Conservation (phyloP, 2,329 filamentous ascomycete genomes). For the Aspergillus pseudotamarii region DNA sequence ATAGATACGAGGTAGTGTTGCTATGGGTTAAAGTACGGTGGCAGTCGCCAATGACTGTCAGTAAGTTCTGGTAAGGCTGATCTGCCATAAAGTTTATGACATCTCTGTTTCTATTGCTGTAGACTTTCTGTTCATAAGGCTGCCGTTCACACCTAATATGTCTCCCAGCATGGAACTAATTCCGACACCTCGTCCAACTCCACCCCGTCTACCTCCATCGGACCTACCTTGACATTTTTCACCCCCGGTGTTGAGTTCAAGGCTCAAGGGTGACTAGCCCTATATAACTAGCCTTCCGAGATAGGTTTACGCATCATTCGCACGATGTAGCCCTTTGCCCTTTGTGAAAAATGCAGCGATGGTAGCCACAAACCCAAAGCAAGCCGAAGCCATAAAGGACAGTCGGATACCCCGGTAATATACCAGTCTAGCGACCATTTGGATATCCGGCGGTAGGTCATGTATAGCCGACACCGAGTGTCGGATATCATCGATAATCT, state of each 20-base stretch:
- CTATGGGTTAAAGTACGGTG: not conserved
- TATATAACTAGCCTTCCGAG: not conserved
- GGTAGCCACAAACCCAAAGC: conserved; percentile 54
- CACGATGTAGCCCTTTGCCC: conserved; percentile 33
- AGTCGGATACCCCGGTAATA: conserved; percentile 63
- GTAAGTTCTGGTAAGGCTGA: not conserved
- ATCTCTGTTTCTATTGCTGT: not conserved
- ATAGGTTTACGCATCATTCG: not conserved
- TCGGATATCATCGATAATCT: conserved; percentile 65
- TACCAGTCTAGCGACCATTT: conserved; percentile 58
- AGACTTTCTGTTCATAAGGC: not conserved
- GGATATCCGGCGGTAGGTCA: conserved; percentile 59
- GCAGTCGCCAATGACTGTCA: not conserved
- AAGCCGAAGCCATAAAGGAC: conserved; percentile 59
- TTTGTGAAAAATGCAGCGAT: conserved; percentile 52
- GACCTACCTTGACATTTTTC: not conserved
- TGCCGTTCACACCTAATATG: not conserved
- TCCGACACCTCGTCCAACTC: not conserved
- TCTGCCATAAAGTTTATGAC: not conserved
- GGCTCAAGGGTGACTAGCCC: too few species aligned
- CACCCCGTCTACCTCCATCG: not conserved
- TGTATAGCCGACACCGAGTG: conserved; percentile 62
- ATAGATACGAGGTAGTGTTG: not conserved
- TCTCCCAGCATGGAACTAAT: not conserved
- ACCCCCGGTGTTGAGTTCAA: not conserved